Percentiles rank a stretch among this genome's conserved stretches.
These are phyloP conservation scores for Cercis canadensis DNA, from an alignment of 306 rosid species.

Conservation along the genomic window DNA sequence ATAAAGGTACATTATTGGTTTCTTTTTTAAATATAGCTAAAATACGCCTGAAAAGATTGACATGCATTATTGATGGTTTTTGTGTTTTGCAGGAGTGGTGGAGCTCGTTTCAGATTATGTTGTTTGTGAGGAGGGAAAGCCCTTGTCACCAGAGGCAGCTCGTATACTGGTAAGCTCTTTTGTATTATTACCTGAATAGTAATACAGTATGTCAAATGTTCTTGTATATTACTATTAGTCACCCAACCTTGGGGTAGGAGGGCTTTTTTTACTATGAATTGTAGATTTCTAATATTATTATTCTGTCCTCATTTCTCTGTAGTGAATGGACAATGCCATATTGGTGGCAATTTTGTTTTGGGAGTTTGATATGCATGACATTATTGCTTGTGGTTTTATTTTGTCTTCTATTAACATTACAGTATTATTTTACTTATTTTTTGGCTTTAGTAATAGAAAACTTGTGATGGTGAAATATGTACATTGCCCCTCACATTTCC, in stretches of 20 bases:
- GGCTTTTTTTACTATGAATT: not conserved
- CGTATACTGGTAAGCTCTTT: slow-evolving; percentile 68
- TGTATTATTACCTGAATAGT: slow-evolving; percentile 1
- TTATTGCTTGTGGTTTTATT: slow-evolving; percentile 16
- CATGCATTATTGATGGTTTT: not conserved
- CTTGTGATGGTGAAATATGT: no score
- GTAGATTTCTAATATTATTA: not conserved
- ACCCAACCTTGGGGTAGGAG: not conserved
- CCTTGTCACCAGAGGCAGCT: slow-evolving; percentile 90
- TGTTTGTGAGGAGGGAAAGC: slow-evolving; percentile 93
- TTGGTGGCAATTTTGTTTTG: not conserved
- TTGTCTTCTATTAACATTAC: slow-evolving; percentile 12
- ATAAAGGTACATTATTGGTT: slow-evolving; percentile 62
- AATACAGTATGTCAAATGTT: not conserved
- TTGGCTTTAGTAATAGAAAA: no score
- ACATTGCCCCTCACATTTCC: no score
- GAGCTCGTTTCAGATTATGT: slow-evolving; percentile 85
- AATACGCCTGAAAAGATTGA: not conserved
- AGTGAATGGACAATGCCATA: not conserved
- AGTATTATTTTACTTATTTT: not conserved
- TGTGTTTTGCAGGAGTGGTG: slow-evolving; percentile 72
- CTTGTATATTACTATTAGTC: not conserved
- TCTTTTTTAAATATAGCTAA: not conserved
- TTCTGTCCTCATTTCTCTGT: not conserved
- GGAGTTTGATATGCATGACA: not conserved